A percentile compares a stretch with the other conserved stretches of the same genome.
These are phyloP conservation scores for Glycine tomentella DNA, from an alignment of 306 rosid genomes.

Conservation along the genomic window DNA sequence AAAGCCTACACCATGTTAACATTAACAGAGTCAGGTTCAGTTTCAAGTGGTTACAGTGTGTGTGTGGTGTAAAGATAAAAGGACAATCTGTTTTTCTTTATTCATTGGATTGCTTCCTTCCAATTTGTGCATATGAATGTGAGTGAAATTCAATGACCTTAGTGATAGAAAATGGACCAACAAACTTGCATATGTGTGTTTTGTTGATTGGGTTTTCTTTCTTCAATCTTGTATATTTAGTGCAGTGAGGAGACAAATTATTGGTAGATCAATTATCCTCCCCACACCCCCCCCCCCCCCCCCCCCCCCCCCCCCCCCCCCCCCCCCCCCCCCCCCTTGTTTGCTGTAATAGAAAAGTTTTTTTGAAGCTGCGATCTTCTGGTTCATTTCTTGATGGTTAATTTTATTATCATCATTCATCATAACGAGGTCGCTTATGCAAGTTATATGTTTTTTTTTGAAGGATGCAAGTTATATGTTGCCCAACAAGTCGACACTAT, in stretches of 20 bases:
- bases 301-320: too few relatives aligned
- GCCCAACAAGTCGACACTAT: too few relatives aligned
- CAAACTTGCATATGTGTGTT: constrained; percentile 32
- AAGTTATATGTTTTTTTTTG: too few relatives aligned
- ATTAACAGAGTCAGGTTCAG: constrained; percentile 33
- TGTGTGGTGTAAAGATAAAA: constrained; percentile 15
- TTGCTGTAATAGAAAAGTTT: constrained; percentile 20
- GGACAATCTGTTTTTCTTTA: constrained; percentile 22
- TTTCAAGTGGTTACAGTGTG: constrained; percentile 34
- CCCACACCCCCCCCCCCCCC: too few relatives aligned
- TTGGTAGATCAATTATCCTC: constrained; percentile 4
- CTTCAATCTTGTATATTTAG: constrained; percentile 30
- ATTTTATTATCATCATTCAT: too few relatives aligned
- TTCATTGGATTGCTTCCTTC: constrained; percentile 24
- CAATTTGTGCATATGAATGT: constrained; percentile 5
- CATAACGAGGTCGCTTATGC: too few relatives aligned
- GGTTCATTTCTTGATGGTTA: not conserved
- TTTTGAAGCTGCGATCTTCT: not conserved
- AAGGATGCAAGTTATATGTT: too few relatives aligned
- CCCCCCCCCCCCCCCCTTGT: not conserved
- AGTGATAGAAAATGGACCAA: constrained; percentile 25
- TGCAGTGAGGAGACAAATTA: constrained; percentile 25
- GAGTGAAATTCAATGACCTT: constrained; percentile 31
- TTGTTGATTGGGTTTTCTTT: constrained; percentile 24
- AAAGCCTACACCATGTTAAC: not conserved